Base-by-base conservation (phyloP, 1,284 basidiomycete genomes). In the Erythrobasidium hasegawianum region DNA sequence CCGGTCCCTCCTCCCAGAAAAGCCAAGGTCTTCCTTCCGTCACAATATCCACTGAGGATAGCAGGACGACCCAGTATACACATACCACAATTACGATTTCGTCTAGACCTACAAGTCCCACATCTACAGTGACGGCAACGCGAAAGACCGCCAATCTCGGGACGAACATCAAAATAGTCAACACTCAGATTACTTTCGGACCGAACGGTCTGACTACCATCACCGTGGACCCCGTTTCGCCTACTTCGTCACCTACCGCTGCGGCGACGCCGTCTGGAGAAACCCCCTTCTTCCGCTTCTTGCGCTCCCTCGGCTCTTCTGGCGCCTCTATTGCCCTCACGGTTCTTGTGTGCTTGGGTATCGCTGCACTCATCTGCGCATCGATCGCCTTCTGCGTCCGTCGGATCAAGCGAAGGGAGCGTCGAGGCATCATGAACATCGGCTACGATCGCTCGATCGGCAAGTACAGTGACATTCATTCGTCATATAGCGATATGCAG, bases 311-410 rank as follows among this genome's bases (percentile, higher is more conserved):
- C 49, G 71, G 62, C 20, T 45, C 22, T 16, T 64, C 66, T 1
- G 59, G 67, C 27, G 55, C 57, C 27, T 62, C 61, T 26, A 69
- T 70, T 52, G 59, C 68, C 29, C 62, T 72, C 26, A 68, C 68
- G 1, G 47, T 57, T 14, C 26, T 72, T 38, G 62, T 72, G 33
- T 66, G 60, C 18, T 27, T 57, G 38, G 58, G 47, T 18, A 60
- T 72, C 26, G 24, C 47, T 10, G 38, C 49, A 13, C 40, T 70
- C 26, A 67, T 67, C 26, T 29, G 53, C 29, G 26, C 69, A 1
- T 50, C 61, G 33, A 43, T 59, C 38, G 57, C 54, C 54, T 60
- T 69, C 14, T 68, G 61, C 56, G n/a, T 68, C 38, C 45, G 62
- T 1, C 60, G 69, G 8, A 54, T 66, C 7, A 22, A 14, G 2